These are phyloP conservation scores for Cladosporium oxysporum DNA, from an alignment of 2,329 filamentous ascomycete species.

Conservation along the genomic window DNA sequence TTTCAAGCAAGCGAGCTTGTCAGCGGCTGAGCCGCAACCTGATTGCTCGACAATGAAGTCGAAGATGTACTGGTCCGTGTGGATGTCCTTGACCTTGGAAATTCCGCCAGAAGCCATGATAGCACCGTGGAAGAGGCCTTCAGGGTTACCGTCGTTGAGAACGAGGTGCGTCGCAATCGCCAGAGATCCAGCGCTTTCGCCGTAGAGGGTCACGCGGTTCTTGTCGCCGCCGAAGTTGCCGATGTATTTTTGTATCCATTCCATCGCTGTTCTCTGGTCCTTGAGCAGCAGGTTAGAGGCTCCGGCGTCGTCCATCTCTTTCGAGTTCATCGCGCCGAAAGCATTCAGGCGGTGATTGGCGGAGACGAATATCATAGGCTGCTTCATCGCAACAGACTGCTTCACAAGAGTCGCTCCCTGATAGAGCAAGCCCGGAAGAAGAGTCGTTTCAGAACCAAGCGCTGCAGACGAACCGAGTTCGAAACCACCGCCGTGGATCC, in stretches of 20 bases:
- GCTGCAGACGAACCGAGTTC: constrained; percentile 20
- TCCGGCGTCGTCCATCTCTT: constrained; percentile 25
- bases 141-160: constrained; percentile 6
- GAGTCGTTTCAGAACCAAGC: constrained; percentile 11
- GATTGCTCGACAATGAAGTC: constrained; percentile 55
- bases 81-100: constrained; percentile 18
- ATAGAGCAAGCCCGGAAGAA: constrained; percentile 35
- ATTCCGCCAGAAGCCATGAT: constrained; percentile 20
- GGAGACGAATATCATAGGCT: constrained; percentile 49
- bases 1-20: constrained; percentile 67
- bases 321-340: constrained; percentile 34
- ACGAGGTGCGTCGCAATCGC: constrained; percentile 43
- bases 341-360: constrained; percentile 45
- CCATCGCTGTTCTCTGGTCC: constrained; percentile 42
- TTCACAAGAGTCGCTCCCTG: constrained; percentile 43
- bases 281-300: constrained; percentile 36
- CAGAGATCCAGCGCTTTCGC: constrained; percentile 39
- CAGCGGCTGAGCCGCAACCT: constrained; percentile 42
- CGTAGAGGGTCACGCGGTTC: constrained; percentile 28
- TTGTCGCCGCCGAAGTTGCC: constrained; percentile 40
- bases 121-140: constrained; percentile 16
- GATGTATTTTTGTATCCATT: constrained; percentile 50
- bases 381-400: constrained; percentile 53
- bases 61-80: constrained; percentile 44
- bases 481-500: constrained; percentile 48